A percentile compares a stretch with the other conserved stretches of the same genome.
These are phyloP conservation scores for Naganishia randhawae DNA, from an alignment of 768 basidiomycete species.

Conservation along the genomic window DNA sequence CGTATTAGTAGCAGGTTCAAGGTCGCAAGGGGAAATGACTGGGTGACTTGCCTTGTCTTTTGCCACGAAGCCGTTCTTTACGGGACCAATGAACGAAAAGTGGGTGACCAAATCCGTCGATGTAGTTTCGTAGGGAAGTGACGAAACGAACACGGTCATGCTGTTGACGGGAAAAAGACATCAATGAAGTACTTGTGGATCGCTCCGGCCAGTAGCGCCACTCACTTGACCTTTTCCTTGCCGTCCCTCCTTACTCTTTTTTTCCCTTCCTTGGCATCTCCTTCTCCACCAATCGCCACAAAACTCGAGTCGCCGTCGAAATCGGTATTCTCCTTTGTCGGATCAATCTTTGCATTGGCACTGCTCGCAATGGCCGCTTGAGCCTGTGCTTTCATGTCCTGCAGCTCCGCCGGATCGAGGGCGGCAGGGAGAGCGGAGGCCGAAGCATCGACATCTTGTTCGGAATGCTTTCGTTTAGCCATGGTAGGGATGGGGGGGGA, in stretches of 20 bases:
- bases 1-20: not conserved
- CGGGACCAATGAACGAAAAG: conserved; percentile 92
- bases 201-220: not conserved
- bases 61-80: conserved; percentile 89
- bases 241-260: conserved; percentile 12
- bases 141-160: conserved; percentile 85
- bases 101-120: conserved; percentile 84
- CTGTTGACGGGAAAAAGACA: conserved; percentile 24
- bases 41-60: conserved; percentile 63
- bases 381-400: conserved; percentile 8
- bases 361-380: not conserved
- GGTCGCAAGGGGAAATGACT: not conserved
- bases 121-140: conserved; percentile 84
- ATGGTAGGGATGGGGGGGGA: no score
- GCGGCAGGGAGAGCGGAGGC: not conserved
- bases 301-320: conserved; percentile 13
- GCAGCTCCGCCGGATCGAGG: conserved; percentile 2
- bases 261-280: conserved; percentile 8
- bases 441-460: conserved; percentile 4
- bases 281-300: not conserved
- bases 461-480: conserved; percentile 25
- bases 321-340: not conserved
- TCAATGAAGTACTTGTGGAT: not conserved
- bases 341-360: conserved; percentile 9
- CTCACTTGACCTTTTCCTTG: conserved; percentile 33